These are phyloP conservation scores for Erythrophleum fordii DNA, from an alignment of 306 rosid genomes.

Conservation along the genomic window DNA sequence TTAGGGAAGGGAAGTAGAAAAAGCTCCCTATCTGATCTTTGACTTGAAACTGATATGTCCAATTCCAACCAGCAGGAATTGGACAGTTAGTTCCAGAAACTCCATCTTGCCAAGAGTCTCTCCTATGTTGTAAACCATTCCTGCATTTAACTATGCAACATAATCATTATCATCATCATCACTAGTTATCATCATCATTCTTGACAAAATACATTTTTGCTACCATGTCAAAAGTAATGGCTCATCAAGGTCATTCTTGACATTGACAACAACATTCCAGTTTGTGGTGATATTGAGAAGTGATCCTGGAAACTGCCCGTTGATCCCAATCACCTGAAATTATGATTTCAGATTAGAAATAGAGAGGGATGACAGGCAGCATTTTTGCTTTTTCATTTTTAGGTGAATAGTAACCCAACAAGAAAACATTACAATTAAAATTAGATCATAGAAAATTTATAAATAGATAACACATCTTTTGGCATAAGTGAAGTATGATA, in stretches of 20 bases:
- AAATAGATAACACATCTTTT: neutral
- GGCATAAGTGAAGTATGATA: neutral
- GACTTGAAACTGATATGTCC: conserved; percentile 93
- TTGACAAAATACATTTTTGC: conserved; percentile 28
- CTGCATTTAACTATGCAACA: conserved; percentile 61
- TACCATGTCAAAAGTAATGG: conserved; percentile 93
- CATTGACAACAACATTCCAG: conserved; percentile 92
- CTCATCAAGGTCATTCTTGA: conserved; percentile 88
- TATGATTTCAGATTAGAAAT: conserved; percentile 18
- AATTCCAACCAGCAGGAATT: conserved; percentile 97
- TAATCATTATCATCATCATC: conserved; percentile 44
- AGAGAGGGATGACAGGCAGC: conserved; percentile 2
- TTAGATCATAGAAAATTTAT: conserved; percentile 5
- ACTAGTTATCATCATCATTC: conserved; percentile 11
- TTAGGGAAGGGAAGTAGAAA: conserved; percentile 89
- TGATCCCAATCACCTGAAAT: conserved; percentile 83
- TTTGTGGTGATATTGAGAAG: conserved; percentile 82
- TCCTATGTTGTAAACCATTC: conserved; percentile 86
- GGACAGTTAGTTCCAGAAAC: conserved; percentile 96
- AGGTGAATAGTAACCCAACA: conserved; percentile 5
- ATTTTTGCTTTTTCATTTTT: neutral
- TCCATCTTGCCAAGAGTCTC: conserved; percentile 96
- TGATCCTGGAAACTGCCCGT: conserved; percentile 84
- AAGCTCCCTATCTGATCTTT: conserved; percentile 98
- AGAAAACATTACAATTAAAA: neutral